Percentiles rank a stretch among this genome's conserved stretches.
Evolutionary conservation across 2,329 filamentous ascomycete species (phyloP).

Genomic region (Penicillium rolfsii): DNA sequence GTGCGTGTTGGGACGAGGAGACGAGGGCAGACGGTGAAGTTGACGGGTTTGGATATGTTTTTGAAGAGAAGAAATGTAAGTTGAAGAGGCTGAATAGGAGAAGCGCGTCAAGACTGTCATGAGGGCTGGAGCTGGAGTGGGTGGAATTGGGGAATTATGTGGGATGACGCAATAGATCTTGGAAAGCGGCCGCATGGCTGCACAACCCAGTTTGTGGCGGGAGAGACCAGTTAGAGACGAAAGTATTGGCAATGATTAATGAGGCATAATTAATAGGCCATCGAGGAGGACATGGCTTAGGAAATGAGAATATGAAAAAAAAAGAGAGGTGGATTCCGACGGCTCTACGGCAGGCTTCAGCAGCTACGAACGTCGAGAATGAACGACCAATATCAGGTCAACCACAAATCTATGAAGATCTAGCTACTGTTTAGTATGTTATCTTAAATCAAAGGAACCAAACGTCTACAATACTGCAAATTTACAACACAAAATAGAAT

Average conservation of each 20-base stretch:
- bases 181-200: constrained; percentile 20
- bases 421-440: not conserved
- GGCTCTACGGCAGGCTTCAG: not conserved
- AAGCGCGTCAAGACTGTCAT: not conserved
- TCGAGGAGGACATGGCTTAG: not conserved
- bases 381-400: not conserved
- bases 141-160: constrained; percentile 19
- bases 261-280: not conserved
- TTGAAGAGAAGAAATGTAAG: not conserved
- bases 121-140: constrained; percentile 3
- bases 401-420: not conserved
- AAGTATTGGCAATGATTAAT: not conserved
- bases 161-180: constrained; percentile 33
- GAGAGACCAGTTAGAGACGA: not conserved
- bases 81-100: not conserved
- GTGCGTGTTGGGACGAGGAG: not conserved
- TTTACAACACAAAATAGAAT: constrained; percentile 2
- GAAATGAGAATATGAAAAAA: not conserved
- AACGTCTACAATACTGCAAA: not conserved
- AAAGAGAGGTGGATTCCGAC: not conserved
- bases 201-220: constrained; percentile 7
- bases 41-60: not conserved
- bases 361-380: not conserved
- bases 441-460: not conserved
- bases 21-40: not conserved